Evolutionary conservation across 257 asterid species (phyloP), one percentile per base, ranked within the genome.

Genomic region (Jasminum sambac): DNA sequence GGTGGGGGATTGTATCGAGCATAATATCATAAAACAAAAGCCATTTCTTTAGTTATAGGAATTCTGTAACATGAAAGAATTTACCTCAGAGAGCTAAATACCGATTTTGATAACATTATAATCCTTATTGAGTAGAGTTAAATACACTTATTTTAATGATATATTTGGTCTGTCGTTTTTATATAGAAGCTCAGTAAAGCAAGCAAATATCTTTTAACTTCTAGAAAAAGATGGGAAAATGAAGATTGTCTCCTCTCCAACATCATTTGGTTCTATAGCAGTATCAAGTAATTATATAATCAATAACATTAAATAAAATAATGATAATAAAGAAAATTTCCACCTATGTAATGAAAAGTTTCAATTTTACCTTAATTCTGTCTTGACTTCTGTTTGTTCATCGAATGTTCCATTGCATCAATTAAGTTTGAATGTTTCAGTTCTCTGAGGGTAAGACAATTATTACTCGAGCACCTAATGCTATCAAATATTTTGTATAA

Each of bases 371-470:
- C 99, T 83, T 84, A 91, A 81, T 66, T 89, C 96, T 88, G 89
- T 88, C 88, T 91, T 95, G 66, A 95, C 90, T 80, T 91, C 96
- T 79, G 89, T 96, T 84, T 95, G 97, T 75, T 91, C 98, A 80
- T 95, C 99, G 40, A 93, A 82, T 91, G 97, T 84, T 88, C 96
- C 99, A 95, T 91, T 66, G 96, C 95, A 76, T 88, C 78, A 76
- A 91, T 80, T 77, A 95, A 89, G 83, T 95, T 85, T 8, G 98
- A 92, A 76, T 81, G 96, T 82, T 87, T 95, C 77, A 95, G 90
- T 90, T 91, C 99, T 83, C 84, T 88, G 77, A 95, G 95, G 63
- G 97, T 88, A 77, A 95, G 95, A 66, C 84, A 93, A 59, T 92
- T 89, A 84, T 89, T 91, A 82, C 95, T 87, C 83, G 86, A 71